These are phyloP conservation scores for Cryphonectria japonica DNA, from an alignment of 2,329 filamentous ascomycete species.

Conservation along the genomic window DNA sequence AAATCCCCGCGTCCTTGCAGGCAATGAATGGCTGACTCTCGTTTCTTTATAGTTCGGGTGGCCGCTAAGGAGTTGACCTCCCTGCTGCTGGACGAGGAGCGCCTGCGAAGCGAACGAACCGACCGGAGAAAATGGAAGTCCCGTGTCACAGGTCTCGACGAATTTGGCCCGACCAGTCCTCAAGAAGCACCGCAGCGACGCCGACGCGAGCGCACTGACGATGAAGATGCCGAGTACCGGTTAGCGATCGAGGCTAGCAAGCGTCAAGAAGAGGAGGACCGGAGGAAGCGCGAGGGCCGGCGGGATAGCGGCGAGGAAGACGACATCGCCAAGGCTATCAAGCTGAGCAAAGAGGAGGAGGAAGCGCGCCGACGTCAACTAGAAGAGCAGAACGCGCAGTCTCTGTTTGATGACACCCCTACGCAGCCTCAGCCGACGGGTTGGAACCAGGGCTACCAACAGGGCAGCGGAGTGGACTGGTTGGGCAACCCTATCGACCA, in stretches of 20 bases:
- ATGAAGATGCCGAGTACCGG: conserved; percentile 88
- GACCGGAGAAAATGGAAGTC: conserved; percentile 97
- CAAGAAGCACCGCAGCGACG: conserved; percentile 47
- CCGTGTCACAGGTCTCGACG: conserved; percentile 89
- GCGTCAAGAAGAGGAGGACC: conserved; percentile 90
- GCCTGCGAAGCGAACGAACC: conserved; percentile 83
- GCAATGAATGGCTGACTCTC: conserved; percentile 32
- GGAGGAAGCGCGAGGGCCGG: conserved; percentile 69
- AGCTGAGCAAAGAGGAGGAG: conserved; percentile 92
- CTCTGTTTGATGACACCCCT: conserved; percentile 85
- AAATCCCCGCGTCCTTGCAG: too few relatives aligned
- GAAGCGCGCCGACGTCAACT: conserved; percentile 84
- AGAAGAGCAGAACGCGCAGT: conserved; percentile 81
- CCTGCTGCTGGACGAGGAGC: conserved; percentile 90
- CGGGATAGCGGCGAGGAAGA: conserved; percentile 70
- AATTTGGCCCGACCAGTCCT: conserved; percentile 61
- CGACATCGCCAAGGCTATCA: conserved; percentile 92
- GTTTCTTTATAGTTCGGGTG: conserved; percentile 70
- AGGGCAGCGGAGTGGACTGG: conserved; percentile 95
- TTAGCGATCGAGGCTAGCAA: conserved; percentile 95
- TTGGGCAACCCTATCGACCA: conserved; percentile 92
- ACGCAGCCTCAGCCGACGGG: conserved; percentile 78
- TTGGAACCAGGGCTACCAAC: conserved; percentile 96
- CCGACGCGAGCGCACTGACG: conserved; percentile 62
- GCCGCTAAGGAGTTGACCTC: conserved; percentile 95